Evolutionary conservation across 2,329 filamentous ascomycete genomes (phyloP), one percentile per base, ranked within the genome.

Genomic region (Cryphonectria japonica): DNA sequence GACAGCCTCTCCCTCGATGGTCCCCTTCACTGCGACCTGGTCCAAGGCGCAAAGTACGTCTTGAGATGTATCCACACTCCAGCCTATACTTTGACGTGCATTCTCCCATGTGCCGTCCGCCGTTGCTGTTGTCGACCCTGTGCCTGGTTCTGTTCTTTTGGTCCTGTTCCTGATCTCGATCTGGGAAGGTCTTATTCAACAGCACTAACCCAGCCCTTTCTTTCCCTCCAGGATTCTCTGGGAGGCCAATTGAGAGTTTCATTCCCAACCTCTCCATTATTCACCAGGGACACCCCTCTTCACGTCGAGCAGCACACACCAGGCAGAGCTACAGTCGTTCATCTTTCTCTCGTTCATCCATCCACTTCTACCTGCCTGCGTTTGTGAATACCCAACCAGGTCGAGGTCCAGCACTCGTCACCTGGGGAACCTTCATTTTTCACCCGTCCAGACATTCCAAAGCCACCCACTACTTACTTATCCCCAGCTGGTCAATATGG

Each of bases 401-500:
- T 50, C 54, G 29, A 19, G 26, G 26, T 59, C 54, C 29, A 59
- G 54, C 54, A 22, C 54, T 59, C 26, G 54, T 59, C 26, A 59
- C 54, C 54, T 59, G 26, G 29, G 54, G 34, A 59, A 59, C 54
- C 54, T 59, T 19, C 46, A 50, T 50, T 59, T 19, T 19, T 34
- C 26, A 59, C 16, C 43, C 22, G 29, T 8, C 54, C 54, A 19
- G 39, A 32, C 64, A 66, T 61, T 70, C 52, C 63, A 65, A n/a
- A 26, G 19, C 19, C 43, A 54, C 19, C 22, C 37, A 39, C 8
- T 39, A 39, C 39, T 37, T 22, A 11, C 11, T 22, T n/a, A 19
- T 11, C 19, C 41, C 57, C 37, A 22, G 22, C 39, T 26, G 60
- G 65, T 65, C 75, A 74, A 66, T 68, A 88, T 88, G 86, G 85